These are phyloP conservation scores for Fonsecaea pedrosoi DNA, from an alignment of 2,329 filamentous ascomycete genomes.

Conservation along the genomic window DNA sequence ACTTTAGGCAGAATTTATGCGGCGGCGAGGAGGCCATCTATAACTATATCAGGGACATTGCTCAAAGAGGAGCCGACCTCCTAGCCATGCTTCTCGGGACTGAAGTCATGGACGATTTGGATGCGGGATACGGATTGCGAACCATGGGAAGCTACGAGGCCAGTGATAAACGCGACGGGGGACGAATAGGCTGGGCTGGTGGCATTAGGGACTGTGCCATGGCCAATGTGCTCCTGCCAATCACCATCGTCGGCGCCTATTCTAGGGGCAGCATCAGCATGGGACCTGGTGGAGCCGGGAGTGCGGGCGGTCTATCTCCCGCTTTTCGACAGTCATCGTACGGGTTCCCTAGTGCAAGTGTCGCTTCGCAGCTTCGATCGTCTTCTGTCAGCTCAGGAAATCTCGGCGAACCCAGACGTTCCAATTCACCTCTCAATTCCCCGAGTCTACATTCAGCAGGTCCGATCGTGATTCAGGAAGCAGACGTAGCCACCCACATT, in stretches of 20 bases:
- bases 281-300: constrained; percentile 40
- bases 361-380: constrained; percentile 20
- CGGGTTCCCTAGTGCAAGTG: constrained; percentile 33
- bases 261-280: constrained; percentile 38
- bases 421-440: constrained; percentile 30
- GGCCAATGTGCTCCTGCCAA: constrained; percentile 75
- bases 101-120: constrained; percentile 66
- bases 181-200: constrained; percentile 52
- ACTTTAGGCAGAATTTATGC: constrained; percentile 71
- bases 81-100: constrained; percentile 72
- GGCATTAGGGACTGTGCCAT: constrained; percentile 70
- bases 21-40: constrained; percentile 76
- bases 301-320: constrained; percentile 39
- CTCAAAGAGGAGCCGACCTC: constrained; percentile 65
- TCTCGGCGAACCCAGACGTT: constrained; percentile 25
- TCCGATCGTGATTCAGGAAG: constrained; percentile 42
- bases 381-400: constrained; percentile 19
- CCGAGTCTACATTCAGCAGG: constrained; percentile 31
- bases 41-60: constrained; percentile 68
- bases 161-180: constrained; percentile 40
- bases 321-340: constrained; percentile 36
- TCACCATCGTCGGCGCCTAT: constrained; percentile 53
- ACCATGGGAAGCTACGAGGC: constrained; percentile 40
- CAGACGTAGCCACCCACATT: constrained; percentile 51
- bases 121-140: constrained; percentile 40